Percentiles rank a stretch among this genome's conserved stretches.
Conservation (phyloP, 495 filamentous ascomycete genomes). For the Aspergillus mulundensis region DNA sequence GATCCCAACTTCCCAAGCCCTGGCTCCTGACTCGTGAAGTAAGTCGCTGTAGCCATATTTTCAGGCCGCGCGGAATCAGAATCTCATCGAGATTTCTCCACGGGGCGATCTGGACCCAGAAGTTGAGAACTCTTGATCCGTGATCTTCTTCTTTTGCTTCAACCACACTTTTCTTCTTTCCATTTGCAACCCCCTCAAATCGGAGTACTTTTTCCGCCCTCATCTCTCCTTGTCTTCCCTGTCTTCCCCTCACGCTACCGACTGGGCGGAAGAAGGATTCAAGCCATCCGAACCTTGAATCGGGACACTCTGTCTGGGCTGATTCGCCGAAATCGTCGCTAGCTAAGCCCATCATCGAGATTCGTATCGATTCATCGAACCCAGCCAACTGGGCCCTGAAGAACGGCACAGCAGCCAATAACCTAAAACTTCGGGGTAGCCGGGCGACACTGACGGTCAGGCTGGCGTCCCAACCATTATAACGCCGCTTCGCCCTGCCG, state of each 20-base stretch:
- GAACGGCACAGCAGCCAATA: slow-evolving; percentile 12
- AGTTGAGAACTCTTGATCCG: background rate
- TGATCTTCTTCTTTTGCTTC: background rate
- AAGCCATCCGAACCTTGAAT: background rate
- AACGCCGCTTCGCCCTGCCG: slow-evolving; percentile 7
- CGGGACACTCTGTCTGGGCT: slow-evolving; percentile 1
- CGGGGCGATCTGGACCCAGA: background rate
- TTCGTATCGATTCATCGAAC: background rate
- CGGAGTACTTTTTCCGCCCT: background rate
- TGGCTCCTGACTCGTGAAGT: background rate
- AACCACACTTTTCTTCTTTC: background rate
- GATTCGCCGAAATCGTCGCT: slow-evolving; percentile 7
- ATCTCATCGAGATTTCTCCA: background rate
- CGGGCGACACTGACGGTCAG: background rate
- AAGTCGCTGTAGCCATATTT: too few species aligned
- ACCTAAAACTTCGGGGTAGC: background rate
- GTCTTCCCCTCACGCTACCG: slow-evolving; percentile 1
- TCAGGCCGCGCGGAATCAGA: too few species aligned
- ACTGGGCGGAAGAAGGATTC: slow-evolving; percentile 10
- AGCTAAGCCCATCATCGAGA: slow-evolving; percentile 15
- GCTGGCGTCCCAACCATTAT: slow-evolving; percentile 4
- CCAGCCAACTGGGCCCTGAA: slow-evolving; percentile 10
- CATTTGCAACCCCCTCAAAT: background rate
- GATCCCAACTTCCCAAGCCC: too few species aligned
- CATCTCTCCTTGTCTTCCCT: background rate